These are phyloP conservation scores for Sutorius australiensis DNA, from an alignment of 768 basidiomycete species.

Conservation along the genomic window DNA sequence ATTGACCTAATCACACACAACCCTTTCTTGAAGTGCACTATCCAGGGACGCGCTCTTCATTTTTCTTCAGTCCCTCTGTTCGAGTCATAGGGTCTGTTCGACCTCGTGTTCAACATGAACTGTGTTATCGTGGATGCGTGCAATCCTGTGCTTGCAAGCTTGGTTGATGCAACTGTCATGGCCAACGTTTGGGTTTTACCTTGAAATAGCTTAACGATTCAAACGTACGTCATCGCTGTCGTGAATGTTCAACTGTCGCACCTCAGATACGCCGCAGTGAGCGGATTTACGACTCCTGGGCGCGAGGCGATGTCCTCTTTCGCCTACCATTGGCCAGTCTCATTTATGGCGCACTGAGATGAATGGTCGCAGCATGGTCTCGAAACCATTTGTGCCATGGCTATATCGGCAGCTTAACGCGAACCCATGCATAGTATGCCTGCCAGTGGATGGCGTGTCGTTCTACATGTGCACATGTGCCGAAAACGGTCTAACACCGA, in stretches of 20 bases:
- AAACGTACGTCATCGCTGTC: conserved; percentile 30
- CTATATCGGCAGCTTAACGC: conserved; percentile 21
- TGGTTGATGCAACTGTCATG: conserved; percentile 7
- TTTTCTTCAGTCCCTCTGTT: conserved; percentile 6
- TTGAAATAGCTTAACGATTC: conserved; percentile 16
- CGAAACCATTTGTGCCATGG: conserved; percentile 7
- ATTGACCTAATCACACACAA: conserved; percentile 10
- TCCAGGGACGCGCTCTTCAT: conserved; percentile 2
- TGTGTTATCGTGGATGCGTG: conserved; percentile 12
- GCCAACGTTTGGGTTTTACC: conserved; percentile 23
- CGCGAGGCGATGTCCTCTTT: conserved; percentile 21
- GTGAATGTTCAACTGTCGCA: conserved; percentile 9
- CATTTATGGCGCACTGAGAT: conserved; percentile 10
- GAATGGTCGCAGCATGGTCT: conserved; percentile 19
- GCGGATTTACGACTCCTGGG: conserved; percentile 12
- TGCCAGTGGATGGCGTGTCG: conserved; percentile 13
- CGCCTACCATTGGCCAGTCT: conserved; percentile 7
- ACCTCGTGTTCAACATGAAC: conserved; percentile 26
- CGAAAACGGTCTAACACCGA: conserved; percentile 20
- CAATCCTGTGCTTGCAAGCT: conserved; percentile 13
- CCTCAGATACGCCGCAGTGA: conserved; percentile 5
- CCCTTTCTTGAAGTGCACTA: conserved; percentile 6
- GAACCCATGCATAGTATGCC: conserved; percentile 17
- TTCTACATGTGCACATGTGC: conserved; percentile 16
- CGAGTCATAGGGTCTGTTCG: conserved; percentile 9